A percentile compares a stretch with the other conserved stretches of the same genome.
Conservation (phyloP, 768 basidiomycete species). For the Panellus pusillus region DNA sequence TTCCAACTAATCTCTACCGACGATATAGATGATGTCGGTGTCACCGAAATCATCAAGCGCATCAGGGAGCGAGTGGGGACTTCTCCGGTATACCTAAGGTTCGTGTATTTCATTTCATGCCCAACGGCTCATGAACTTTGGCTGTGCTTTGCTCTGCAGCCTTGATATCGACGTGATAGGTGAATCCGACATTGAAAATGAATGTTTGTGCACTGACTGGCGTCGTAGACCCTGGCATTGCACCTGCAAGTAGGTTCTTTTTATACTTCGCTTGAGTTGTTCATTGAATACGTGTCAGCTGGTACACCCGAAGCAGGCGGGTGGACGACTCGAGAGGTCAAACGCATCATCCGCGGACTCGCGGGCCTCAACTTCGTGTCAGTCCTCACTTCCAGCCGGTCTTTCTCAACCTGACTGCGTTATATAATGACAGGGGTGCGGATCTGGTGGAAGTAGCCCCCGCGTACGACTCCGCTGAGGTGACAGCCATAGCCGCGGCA, state of each 20-base stretch:
- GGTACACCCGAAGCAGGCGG: conserved; percentile 86
- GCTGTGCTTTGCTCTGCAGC: conserved; percentile 31
- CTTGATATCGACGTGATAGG: conserved; percentile 78
- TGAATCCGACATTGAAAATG: no score
- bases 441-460: conserved; percentile 77
- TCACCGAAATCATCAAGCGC: conserved; percentile 63
- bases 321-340: conserved; percentile 82
- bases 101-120: conserved; percentile 26
- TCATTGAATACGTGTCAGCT: conserved; percentile 39
- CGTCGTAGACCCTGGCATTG: conserved; percentile 63
- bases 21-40: conserved; percentile 81
- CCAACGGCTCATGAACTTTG: background rate
- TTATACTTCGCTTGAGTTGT: background rate
- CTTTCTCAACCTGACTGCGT: background rate
- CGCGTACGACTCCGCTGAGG: conserved; percentile 69
- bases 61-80: conserved; percentile 74
- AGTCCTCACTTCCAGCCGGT: conserved; percentile 21
- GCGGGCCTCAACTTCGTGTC: conserved; percentile 81
- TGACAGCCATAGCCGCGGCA: conserved; percentile 68
- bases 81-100: conserved; percentile 77
- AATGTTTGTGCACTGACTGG: no score
- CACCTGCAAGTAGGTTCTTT: conserved; percentile 68
- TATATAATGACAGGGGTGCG: conserved; percentile 47
- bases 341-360: conserved; percentile 77
- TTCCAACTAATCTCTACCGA: conserved; percentile 80